A percentile compares a stretch with the other conserved stretches of the same genome.
phyloP scores from a whole-genome alignment of 495 filamentous ascomycete species.

The Talaromyces adpressus region DNA sequence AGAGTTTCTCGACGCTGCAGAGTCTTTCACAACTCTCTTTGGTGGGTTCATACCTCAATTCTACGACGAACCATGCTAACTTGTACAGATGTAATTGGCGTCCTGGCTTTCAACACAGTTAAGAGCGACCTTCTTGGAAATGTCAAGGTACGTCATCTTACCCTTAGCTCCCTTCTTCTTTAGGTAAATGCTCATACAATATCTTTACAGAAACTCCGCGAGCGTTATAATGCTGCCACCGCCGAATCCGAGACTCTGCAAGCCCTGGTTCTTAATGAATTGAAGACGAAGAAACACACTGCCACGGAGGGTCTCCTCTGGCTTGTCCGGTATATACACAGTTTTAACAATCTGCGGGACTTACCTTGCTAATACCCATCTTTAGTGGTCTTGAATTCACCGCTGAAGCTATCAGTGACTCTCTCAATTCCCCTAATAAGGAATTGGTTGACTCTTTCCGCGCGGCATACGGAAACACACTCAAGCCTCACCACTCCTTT shows the following conservation, averaged over 20 bases:
- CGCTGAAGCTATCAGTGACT: slow-evolving; percentile 70
- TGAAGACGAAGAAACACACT: slow-evolving; percentile 76
- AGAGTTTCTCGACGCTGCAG: slow-evolving; percentile 88
- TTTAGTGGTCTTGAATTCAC: slow-evolving; percentile 88
- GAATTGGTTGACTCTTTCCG: slow-evolving; percentile 87
- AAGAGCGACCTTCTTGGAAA: slow-evolving; percentile 90
- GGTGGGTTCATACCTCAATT: slow-evolving; percentile 42
- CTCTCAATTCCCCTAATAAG: slow-evolving; percentile 53
- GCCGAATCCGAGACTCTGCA: slow-evolving; percentile 73
- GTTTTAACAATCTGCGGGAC: slow-evolving; percentile 7
- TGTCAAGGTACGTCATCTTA: slow-evolving; percentile 59
- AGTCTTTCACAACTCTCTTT: slow-evolving; percentile 78
- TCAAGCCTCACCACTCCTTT: slow-evolving; percentile 86
- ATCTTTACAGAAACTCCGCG: slow-evolving; percentile 71
- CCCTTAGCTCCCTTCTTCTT: neutral
- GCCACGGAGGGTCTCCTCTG: slow-evolving; percentile 87
- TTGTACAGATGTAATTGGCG: slow-evolving; percentile 67
- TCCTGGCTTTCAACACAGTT: slow-evolving; percentile 74
- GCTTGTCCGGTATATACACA: slow-evolving; percentile 67
- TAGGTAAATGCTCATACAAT: slow-evolving; percentile 10
- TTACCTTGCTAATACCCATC: neutral
- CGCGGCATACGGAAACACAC: slow-evolving; percentile 70
- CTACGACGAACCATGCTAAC: neutral
- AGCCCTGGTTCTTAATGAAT: slow-evolving; percentile 73
- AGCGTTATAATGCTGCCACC: slow-evolving; percentile 71